phyloP scores from a whole-genome alignment of 192 early-diverging fungal species.

The Dissophora ornata region DNA sequence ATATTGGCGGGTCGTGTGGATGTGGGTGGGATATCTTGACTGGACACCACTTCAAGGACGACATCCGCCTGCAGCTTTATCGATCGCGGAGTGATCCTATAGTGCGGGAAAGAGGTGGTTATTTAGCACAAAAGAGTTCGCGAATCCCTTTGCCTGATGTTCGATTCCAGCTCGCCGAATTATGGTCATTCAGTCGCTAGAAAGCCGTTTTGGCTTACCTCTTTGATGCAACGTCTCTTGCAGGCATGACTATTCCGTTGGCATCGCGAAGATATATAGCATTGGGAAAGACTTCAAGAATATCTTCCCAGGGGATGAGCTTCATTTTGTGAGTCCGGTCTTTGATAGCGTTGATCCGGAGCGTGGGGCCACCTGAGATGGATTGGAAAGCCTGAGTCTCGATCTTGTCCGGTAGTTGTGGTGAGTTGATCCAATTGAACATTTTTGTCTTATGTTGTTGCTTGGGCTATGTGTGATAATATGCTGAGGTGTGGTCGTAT shows the following conservation, averaged over 20 bases:
- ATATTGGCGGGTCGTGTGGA: constrained; percentile 10
- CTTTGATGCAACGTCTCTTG: constrained; percentile 1
- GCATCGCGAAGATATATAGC: constrained; percentile 40
- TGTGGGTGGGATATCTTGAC: constrained; percentile 11
- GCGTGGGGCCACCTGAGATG: constrained; percentile 23
- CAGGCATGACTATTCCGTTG: constrained; percentile 42
- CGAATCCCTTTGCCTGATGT: too few relatives aligned
- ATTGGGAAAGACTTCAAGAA: constrained; percentile 40
- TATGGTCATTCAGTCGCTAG: too few relatives aligned
- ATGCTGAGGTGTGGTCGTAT: too few relatives aligned
- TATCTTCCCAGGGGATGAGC: constrained; percentile 41
- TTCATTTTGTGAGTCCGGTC: constrained; percentile 27
- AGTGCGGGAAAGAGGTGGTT: neutral
- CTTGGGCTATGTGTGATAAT: neutral
- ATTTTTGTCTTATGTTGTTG: constrained; percentile 2
- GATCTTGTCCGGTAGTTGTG: constrained; percentile 27
- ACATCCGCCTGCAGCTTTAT: constrained; percentile 30
- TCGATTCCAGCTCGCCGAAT: too few relatives aligned
- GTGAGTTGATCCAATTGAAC: constrained; percentile 45
- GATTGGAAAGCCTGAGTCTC: constrained; percentile 35
- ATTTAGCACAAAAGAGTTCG: too few relatives aligned
- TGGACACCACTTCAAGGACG: constrained; percentile 37
- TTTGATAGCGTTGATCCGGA: constrained; percentile 21
- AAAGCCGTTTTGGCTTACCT: neutral
- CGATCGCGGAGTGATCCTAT: constrained; percentile 31